A percentile compares a stretch with the other conserved stretches of the same genome.
Evolutionary conservation across 2,329 filamentous ascomycete species (phyloP).

Genomic region (Colletotrichum musae): DNA sequence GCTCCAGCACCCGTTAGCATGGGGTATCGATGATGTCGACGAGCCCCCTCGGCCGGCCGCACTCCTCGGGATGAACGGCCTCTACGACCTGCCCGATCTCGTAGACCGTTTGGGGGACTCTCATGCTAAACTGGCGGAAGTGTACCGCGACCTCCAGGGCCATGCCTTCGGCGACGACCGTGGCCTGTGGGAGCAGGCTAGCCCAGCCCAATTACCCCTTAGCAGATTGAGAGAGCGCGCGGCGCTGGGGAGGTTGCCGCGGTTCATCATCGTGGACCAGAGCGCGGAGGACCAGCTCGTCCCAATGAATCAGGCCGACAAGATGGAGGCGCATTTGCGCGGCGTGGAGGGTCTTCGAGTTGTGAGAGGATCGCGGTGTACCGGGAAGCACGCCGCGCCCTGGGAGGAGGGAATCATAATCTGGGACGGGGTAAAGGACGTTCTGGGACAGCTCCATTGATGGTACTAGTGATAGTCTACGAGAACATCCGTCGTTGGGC

Average conservation of each 20-base stretch:
- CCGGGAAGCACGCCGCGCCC: not conserved
- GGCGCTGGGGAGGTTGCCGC: not conserved
- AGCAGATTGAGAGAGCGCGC: not conserved
- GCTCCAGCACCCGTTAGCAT: not conserved
- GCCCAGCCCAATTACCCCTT: not conserved
- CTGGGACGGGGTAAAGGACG: not conserved
- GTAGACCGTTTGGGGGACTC: not conserved
- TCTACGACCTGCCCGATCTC: conserved; percentile 10
- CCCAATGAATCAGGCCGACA: not conserved
- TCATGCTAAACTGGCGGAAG: conserved; percentile 3
- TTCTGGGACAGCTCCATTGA: conserved; percentile 1
- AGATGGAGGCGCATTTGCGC: not conserved
- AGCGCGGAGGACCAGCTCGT: conserved; percentile 4
- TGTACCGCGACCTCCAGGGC: conserved; percentile 4
- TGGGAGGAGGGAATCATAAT: conserved; percentile 15
- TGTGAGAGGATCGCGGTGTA: not conserved
- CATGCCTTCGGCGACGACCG: not conserved
- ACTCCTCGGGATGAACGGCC: conserved; percentile 3
- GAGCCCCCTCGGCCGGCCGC: not conserved
- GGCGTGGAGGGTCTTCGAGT: not conserved
- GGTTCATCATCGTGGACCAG: conserved; percentile 1
- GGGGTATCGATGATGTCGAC: not conserved
- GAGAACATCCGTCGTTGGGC: not conserved
- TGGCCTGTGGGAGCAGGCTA: not conserved
- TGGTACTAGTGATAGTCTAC: no score